Evolutionary conservation across 2,329 filamentous ascomycete species (phyloP).

Genomic region (Nigrospora sphaerica): DNA sequence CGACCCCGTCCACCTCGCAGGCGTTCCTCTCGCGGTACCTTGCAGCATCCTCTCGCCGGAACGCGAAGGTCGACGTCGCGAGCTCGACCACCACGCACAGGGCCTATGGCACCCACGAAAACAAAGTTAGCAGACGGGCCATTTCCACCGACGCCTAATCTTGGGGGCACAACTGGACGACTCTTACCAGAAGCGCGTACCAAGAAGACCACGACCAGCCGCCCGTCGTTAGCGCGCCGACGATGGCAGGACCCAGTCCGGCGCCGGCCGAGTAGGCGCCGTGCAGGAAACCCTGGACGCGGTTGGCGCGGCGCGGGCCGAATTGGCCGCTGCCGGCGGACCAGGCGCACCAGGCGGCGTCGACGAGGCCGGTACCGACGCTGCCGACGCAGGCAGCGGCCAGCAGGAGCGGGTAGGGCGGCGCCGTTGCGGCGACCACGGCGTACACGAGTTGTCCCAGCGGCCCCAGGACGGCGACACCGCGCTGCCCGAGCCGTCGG

Average conservation of each 20-base stretch:
- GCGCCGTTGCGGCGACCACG: slow-evolving; percentile 16
- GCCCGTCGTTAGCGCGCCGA: slow-evolving; percentile 16
- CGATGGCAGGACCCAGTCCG: slow-evolving; percentile 27
- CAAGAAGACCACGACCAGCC: slow-evolving; percentile 27
- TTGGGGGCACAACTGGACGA: background rate
- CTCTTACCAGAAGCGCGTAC: slow-evolving; percentile 29
- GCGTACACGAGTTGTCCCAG: slow-evolving; percentile 26
- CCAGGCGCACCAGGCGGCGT: slow-evolving; percentile 38
- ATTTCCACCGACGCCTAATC: too few species aligned
- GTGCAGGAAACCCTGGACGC: slow-evolving; percentile 30
- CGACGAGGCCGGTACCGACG: slow-evolving; percentile 31
- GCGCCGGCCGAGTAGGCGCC: slow-evolving; percentile 30
- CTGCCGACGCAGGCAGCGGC: slow-evolving; percentile 22
- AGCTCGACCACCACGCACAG: slow-evolving; percentile 14
- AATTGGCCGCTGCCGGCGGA: slow-evolving; percentile 26
- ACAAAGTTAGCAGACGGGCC: too few species aligned
- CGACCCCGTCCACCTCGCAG: background rate
- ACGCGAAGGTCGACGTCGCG: slow-evolving; percentile 22
- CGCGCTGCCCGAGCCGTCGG: slow-evolving; percentile 29
- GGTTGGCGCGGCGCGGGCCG: slow-evolving; percentile 19
- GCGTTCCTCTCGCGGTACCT: slow-evolving; percentile 19
- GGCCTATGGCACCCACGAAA: background rate
- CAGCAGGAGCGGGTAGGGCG: slow-evolving; percentile 23
- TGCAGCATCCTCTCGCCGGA: slow-evolving; percentile 24
- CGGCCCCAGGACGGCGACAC: slow-evolving; percentile 44